A percentile compares a stretch with the other conserved stretches of the same genome.
Evolutionary conservation across 192 early-diverging fungal genomes (phyloP).

Genomic region (Gaertneriomyces sp.): DNA sequence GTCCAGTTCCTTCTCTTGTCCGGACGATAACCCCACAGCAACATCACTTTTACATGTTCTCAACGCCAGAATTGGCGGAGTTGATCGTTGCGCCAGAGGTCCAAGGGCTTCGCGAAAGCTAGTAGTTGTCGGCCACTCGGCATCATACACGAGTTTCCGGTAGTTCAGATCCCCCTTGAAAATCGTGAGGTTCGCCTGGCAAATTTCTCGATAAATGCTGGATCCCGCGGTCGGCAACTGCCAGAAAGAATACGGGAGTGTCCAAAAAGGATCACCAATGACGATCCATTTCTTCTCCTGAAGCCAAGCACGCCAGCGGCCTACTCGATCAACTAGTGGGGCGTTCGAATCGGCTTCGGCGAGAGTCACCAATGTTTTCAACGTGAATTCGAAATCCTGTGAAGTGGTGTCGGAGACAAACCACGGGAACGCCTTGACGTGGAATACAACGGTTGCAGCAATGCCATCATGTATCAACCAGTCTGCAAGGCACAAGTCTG

Average conservation of each 20-base stretch:
- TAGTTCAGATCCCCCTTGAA: constrained; percentile 99
- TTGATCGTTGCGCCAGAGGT: constrained; percentile 38
- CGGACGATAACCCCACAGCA: constrained; percentile 63
- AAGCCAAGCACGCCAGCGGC: constrained; percentile 67
- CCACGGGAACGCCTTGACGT: constrained; percentile 89
- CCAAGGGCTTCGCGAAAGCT: constrained; percentile 84
- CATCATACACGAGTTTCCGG: constrained; percentile 91
- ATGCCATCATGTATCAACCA: constrained; percentile 68
- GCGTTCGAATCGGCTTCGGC: constrained; percentile 30
- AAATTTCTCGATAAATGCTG: constrained; percentile 61
- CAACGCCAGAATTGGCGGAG: constrained; percentile 67
- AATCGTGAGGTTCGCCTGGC: constrained; percentile 62
- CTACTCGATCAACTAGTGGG: constrained; percentile 35
- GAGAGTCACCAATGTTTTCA: constrained; percentile 38
- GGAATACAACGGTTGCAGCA: constrained; percentile 70
- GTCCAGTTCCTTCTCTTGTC: constrained; percentile 54
- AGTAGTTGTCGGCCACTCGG: constrained; percentile 77
- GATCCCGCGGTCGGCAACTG: constrained; percentile 66
- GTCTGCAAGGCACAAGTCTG: constrained; percentile 84
- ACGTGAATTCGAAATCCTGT: constrained; percentile 72
- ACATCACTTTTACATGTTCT: constrained; percentile 88
- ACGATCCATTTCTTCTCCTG: constrained; percentile 63
- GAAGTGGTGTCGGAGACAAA: constrained; percentile 88
- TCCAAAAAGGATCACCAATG: constrained; percentile 79
- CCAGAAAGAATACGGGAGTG: constrained; percentile 74